phyloP scores from a whole-genome alignment of 345 rosid species.

The Bruguiera sexangula region DNA sequence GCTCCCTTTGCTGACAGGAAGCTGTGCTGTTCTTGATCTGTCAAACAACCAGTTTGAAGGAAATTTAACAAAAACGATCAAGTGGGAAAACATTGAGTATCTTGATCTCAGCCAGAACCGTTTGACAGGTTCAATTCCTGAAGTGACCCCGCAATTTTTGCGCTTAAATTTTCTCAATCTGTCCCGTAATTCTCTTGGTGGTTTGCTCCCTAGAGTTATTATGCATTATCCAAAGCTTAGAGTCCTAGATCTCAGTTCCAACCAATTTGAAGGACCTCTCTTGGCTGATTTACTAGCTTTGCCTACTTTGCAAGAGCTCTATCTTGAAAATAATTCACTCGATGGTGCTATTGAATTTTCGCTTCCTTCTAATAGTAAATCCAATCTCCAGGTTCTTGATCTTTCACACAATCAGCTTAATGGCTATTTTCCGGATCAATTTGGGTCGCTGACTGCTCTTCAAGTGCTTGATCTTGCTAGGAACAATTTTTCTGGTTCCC shows the following conservation, averaged over 20 bases:
- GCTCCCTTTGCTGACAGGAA: slow-evolving; percentile 85
- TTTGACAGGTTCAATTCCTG: slow-evolving; percentile 72
- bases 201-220: slow-evolving; percentile 61
- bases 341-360: slow-evolving; percentile 54
- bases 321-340: slow-evolving; percentile 63
- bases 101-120: slow-evolving; percentile 88
- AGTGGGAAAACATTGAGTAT: slow-evolving; percentile 79
- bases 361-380: slow-evolving; percentile 36
- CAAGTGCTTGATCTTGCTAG: slow-evolving; percentile 71
- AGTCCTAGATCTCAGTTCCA: slow-evolving; percentile 83
- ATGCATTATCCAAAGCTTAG: slow-evolving; percentile 69
- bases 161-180: slow-evolving; percentile 88
- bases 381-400: slow-evolving; percentile 65
- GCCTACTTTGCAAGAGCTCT: slow-evolving; percentile 70
- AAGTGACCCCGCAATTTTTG: slow-evolving; percentile 66
- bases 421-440: slow-evolving; percentile 67
- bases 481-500: slow-evolving; percentile 78
- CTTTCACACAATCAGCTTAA: slow-evolving; percentile 71
- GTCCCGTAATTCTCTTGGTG: slow-evolving; percentile 67
- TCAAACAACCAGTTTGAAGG: slow-evolving; percentile 84
- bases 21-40: slow-evolving; percentile 73
- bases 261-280: slow-evolving; percentile 63
- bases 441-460: slow-evolving; percentile 63
- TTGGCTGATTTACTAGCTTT: slow-evolving; percentile 54
- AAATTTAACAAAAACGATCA: slow-evolving; percentile 61